Evolutionary conservation across 306 rosid genomes (phyloP), one percentile per base, ranked within the genome.

Genomic region (Castanea sativa): DNA sequence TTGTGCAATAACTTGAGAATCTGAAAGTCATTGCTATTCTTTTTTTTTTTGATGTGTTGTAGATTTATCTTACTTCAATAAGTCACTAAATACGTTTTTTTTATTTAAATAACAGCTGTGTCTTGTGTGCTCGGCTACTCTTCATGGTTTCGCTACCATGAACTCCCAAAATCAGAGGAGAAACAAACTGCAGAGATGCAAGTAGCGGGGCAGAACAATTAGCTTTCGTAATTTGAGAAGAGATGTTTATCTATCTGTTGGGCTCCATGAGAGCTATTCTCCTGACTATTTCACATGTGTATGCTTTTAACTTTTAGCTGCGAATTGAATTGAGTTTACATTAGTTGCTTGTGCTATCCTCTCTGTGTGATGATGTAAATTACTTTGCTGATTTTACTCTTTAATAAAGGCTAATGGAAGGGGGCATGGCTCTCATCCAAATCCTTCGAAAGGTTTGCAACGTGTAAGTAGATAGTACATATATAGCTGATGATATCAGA

Each of bases 91-190:
- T 73, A 69, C 49, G 73, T 78, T 60, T 52, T 75, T 75, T 84
- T 74, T 72, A 76, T 84, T 79, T 79, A 89, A 88, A 88, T 86
- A 79, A 86, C 73, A 75, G 77, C 79, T 16, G 52, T 61, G 68
- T 70, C 83, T 81, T 77, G 76, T 77, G 73, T 69, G 72, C 78
- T 61, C 58, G 59, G 57, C 80, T 80, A 20, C 78, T 78, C 30
- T 68, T 74, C 59, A 86, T 86, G 90, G 84, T 82, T 84, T 81
- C 33, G 84, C 71, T 82, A 82, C 90, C 87, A 81, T 68, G 73
- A 51, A 81, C 71, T 76, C 58, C 72, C 71, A 52, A 73, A 45
- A 63, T 72, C 55, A 58, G 55, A 67, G 33, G 83, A 75, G 79
- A 76, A 81, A 55, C 55, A 68, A 76, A 71, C 83, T 71, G 70